Evolutionary conservation across 805 yeast genomes (phyloP).

Genomic region (Schwanniomyces occidentalis): DNA sequence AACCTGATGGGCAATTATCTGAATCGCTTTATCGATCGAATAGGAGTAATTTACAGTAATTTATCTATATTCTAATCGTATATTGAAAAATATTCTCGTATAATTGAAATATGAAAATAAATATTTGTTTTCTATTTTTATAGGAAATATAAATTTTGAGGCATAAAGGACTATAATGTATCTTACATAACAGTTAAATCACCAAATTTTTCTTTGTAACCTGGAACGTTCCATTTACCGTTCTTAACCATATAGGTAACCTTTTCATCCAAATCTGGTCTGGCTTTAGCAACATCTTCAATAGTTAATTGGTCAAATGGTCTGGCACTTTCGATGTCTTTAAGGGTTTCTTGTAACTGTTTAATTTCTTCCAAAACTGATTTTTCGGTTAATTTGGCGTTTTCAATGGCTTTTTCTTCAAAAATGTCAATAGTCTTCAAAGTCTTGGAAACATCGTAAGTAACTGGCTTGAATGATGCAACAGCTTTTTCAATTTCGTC

Average conservation of each 20-base stretch:
- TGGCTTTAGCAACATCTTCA: slow-evolving; percentile 90
- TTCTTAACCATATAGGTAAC: slow-evolving; percentile 91
- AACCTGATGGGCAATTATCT: too few relatives aligned
- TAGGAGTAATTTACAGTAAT: too few relatives aligned
- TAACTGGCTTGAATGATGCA: slow-evolving; percentile 74
- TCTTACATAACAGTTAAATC: slow-evolving; percentile 86
- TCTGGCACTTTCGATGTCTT: slow-evolving; percentile 94
- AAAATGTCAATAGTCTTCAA: slow-evolving; percentile 89
- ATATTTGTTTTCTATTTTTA: too few relatives aligned
- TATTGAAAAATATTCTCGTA: too few relatives aligned
- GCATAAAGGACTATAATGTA: too few relatives aligned
- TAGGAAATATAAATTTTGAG: too few relatives aligned
- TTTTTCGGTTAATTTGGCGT: slow-evolving; percentile 90
- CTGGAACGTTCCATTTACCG: slow-evolving; percentile 98
- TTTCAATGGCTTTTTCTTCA: slow-evolving; percentile 92
- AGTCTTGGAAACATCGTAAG: slow-evolving; percentile 86
- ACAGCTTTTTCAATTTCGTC: slow-evolving; percentile 79
- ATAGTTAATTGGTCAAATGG: slow-evolving; percentile 97
- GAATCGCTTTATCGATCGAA: too few relatives aligned
- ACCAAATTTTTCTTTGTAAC: slow-evolving; percentile 98
- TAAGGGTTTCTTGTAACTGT: slow-evolving; percentile 83
- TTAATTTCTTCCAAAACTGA: slow-evolving; percentile 83
- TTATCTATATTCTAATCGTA: slow-evolving; percentile 3
- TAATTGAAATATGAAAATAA: too few relatives aligned
- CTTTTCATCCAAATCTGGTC: slow-evolving; percentile 97